Conservation (phyloP, 345 rosid species). For the Luvunga scandens region DNA sequence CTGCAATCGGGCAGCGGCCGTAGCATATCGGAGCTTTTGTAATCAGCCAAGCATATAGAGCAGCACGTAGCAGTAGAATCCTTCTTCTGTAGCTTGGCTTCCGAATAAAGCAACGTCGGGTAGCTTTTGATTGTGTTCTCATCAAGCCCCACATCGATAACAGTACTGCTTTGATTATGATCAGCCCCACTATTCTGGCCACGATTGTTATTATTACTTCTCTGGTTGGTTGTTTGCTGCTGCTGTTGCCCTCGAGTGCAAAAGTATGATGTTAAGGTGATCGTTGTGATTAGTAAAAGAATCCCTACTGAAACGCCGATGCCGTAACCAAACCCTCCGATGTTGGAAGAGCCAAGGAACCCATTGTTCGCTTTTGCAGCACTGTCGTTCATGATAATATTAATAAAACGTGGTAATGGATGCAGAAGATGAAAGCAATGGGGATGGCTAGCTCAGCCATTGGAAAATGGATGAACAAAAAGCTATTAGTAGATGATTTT, state of each 20-base stretch:
- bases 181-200: conserved; percentile 7
- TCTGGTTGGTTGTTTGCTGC: not conserved
- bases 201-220: not conserved
- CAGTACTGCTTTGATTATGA: conserved; percentile 7
- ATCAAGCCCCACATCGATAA: conserved; percentile 57
- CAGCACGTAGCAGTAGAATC: conserved; percentile 62
- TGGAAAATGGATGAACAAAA: conserved; percentile 12
- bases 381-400: conserved; percentile 11
- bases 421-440: not conserved
- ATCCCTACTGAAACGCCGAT: conserved; percentile 50
- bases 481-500: conserved; percentile 1
- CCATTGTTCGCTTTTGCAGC: conserved; percentile 5
- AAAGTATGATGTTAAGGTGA: conserved; percentile 47
- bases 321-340: conserved; percentile 51
- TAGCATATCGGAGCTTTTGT: conserved; percentile 48
- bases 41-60: conserved; percentile 82
- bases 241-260: conserved; percentile 28
- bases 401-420: not conserved
- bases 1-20: conserved; percentile 73
- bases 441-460: conserved; percentile 35
- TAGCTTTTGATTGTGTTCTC: conserved; percentile 69
- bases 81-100: conserved; percentile 37
- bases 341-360: conserved; percentile 23
- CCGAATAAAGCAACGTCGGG: conserved; percentile 70
- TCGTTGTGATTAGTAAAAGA: conserved; percentile 48